Evolutionary conservation across 306 rosid genomes (phyloP), one percentile per base, ranked within the genome.

Genomic region (Datisca glomerata): DNA sequence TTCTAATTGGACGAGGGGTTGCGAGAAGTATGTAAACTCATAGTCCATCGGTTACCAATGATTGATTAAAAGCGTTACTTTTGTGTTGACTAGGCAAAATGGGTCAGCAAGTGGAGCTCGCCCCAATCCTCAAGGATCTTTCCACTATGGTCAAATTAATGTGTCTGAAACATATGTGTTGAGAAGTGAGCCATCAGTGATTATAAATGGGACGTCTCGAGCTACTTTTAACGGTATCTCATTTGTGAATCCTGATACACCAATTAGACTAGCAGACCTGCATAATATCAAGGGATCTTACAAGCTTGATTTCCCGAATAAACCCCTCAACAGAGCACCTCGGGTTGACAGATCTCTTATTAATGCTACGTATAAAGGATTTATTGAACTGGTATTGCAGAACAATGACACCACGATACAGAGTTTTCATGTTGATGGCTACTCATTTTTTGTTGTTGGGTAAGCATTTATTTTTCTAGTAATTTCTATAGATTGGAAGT

Each of bases 111-210:
- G 97, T 63, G 97, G 95, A 57, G 94, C 95, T 60, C 89, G 95
- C 17, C 95, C 95, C 17, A 89, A 83, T 61, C 97, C 95, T 25
- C 95, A 89, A 65, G 97, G 97, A 25, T 89, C 95, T 31, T 89
- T 62, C 49, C 93, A 23, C 21, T 89, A 89, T 31, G 97, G 93
- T 51, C 32, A 66, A 19, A 83, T 83, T 46, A 77, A 67, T 46
- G 54, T 83, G 50, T 83, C 97, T 2, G 86, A 89, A 8, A 77
- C 93, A 15, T 89, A 69, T 21, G 18, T 83, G 38, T 18, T 89
- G 42, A 65, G 56, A 61, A 73, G 61, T 51, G 53, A 53, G 9
- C 70, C 97, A 0, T 76, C 76, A 4, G 76, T 43, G 39, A 56
- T 45, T 0, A 74, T 83, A 53, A 53, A 61, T 3, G 92, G 86